phyloP scores from a whole-genome alignment of 2,329 filamentous ascomycete genomes.

The Arthroderma uncinatum region DNA sequence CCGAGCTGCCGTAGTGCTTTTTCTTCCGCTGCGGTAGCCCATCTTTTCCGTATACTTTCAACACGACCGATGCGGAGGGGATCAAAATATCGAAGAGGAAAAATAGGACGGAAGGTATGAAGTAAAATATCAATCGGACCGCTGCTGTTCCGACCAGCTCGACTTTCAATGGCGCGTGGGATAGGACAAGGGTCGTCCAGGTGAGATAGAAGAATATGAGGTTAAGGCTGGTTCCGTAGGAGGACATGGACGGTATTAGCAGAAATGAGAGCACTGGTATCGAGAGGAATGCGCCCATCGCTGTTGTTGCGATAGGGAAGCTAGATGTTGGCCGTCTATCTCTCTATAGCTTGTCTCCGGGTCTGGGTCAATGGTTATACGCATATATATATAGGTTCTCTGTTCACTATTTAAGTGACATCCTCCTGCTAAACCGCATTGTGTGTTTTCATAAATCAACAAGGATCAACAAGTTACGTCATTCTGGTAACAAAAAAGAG shows the following conservation, averaged over 20 bases:
- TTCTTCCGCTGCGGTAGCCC: constrained; percentile 38
- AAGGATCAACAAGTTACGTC: neutral
- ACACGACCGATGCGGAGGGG: constrained; percentile 54
- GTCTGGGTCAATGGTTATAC: neutral
- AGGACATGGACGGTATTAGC: constrained; percentile 49
- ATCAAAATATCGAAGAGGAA: constrained; percentile 60
- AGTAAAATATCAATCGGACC: constrained; percentile 57
- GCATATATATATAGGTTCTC: neutral
- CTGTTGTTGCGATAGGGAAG: constrained; percentile 9
- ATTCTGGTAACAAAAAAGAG: neutral
- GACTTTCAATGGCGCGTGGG: constrained; percentile 61
- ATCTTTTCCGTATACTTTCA: constrained; percentile 55
- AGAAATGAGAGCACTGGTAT: constrained; percentile 61
- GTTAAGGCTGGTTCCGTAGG: constrained; percentile 70
- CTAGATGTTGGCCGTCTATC: neutral
- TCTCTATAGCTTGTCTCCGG: neutral
- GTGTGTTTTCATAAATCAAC: neutral
- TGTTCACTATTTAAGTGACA: neutral
- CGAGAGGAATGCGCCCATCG: constrained; percentile 56
- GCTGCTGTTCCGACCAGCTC: constrained; percentile 61
- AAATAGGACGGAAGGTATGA: constrained; percentile 61
- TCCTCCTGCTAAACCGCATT: neutral
- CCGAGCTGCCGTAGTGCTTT: constrained; percentile 31
- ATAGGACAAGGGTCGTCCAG: constrained; percentile 72
- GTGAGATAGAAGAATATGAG: constrained; percentile 83